phyloP scores from a whole-genome alignment of 1,284 basidiomycete species.

The Mycena sp. region DNA sequence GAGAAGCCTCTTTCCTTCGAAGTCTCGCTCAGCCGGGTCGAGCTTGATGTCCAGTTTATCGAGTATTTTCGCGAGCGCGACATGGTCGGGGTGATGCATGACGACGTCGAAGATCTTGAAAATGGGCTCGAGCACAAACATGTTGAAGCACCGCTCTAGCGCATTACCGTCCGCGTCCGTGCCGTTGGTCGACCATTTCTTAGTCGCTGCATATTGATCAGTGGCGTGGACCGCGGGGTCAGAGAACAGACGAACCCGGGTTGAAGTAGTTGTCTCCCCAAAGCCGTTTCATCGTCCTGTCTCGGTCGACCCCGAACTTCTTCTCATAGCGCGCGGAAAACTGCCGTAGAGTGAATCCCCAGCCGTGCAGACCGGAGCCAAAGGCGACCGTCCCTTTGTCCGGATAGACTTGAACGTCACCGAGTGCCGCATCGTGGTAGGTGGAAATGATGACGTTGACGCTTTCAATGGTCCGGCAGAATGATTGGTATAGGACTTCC shows the following conservation, averaged over 20 bases:
- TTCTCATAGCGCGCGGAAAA: slow-evolving; percentile 94
- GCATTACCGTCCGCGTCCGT: slow-evolving; percentile 85
- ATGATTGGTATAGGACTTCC: slow-evolving; percentile 98
- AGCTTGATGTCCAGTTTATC: slow-evolving; percentile 98
- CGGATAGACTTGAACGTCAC: slow-evolving; percentile 99
- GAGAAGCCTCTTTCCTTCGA: slow-evolving; percentile 96
- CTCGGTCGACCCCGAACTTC: slow-evolving; percentile 99
- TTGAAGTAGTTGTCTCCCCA: slow-evolving; percentile 99
- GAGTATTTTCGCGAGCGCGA: slow-evolving; percentile 84
- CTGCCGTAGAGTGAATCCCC: slow-evolving; percentile 99
- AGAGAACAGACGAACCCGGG: no score
- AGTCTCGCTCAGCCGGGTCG: slow-evolving; percentile 89
- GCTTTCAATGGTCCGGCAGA: slow-evolving; percentile 96
- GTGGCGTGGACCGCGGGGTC: no score
- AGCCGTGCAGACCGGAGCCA: slow-evolving; percentile 99
- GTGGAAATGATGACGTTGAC: slow-evolving; percentile 99
- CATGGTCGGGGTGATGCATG: slow-evolving; percentile 99
- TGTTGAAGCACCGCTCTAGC: slow-evolving; percentile 94
- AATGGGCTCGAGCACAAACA: slow-evolving; percentile 99
- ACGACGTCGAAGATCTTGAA: slow-evolving; percentile 98
- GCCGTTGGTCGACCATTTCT: slow-evolving; percentile 94
- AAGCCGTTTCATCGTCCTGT: slow-evolving; percentile 96
- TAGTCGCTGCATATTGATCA: no score
- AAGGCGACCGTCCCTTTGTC: slow-evolving; percentile 99
- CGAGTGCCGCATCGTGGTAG: slow-evolving; percentile 93